A percentile compares a stretch with the other conserved stretches of the same genome.
phyloP scores from a whole-genome alignment of 768 basidiomycete species.

The Termitomyces sp. region DNA sequence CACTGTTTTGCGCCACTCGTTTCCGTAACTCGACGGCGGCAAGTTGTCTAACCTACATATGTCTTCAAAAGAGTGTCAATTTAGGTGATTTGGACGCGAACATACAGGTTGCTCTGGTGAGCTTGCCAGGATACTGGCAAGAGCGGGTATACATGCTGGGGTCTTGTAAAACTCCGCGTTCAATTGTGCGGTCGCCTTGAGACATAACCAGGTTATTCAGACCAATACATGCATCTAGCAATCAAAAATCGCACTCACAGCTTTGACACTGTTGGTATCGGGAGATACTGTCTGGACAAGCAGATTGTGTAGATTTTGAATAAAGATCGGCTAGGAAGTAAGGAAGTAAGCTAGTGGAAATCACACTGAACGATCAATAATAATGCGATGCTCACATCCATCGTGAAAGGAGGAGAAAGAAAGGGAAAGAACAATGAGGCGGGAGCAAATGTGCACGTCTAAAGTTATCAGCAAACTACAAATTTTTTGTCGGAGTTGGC shows the following conservation, averaged over 20 bases:
- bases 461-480: constrained; percentile 21
- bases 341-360: constrained; percentile 13
- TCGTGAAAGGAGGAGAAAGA: constrained; percentile 17
- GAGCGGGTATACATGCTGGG: constrained; percentile 83
- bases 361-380: constrained; percentile 6
- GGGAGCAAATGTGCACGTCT: constrained; percentile 19
- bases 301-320: constrained; percentile 78
- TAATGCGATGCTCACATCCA: constrained; percentile 40
- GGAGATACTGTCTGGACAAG: constrained; percentile 82
- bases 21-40: constrained; percentile 96
- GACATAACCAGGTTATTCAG: constrained; percentile 1
- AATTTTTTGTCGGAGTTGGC: constrained; percentile 59
- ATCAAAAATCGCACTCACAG: constrained; percentile 46
- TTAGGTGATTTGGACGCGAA: constrained; percentile 14
- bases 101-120: constrained; percentile 82
- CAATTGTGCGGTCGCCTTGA: constrained; percentile 83
- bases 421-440: constrained; percentile 17
- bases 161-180: constrained; percentile 93
- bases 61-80: background rate
- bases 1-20: constrained; percentile 76
- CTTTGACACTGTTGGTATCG: constrained; percentile 86
- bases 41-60: constrained; percentile 83
- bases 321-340: constrained; percentile 54
- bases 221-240: background rate
- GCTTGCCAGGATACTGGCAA: constrained; percentile 80